Conservation (phyloP, 305 asterid species). For the Salvia sclarea region DNA sequence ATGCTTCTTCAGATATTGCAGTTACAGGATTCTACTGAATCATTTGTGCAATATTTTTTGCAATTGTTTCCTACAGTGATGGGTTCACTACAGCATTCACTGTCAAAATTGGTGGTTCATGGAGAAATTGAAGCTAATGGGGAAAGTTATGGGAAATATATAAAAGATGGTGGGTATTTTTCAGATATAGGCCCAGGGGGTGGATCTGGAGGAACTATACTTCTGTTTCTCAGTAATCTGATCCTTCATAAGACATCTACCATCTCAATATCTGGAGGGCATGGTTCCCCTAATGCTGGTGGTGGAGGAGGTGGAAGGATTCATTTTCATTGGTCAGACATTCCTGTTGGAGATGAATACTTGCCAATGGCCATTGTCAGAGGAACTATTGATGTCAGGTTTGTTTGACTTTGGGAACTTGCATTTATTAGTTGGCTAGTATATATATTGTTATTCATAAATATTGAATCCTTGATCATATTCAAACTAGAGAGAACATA, state of each 20-base stretch:
- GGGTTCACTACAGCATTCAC: slow-evolving; percentile 81
- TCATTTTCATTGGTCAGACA: slow-evolving; percentile 91
- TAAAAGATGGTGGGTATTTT: slow-evolving; percentile 40
- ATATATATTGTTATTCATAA: background rate
- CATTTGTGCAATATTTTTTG: slow-evolving; percentile 23
- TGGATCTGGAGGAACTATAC: slow-evolving; percentile 94
- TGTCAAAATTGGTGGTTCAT: slow-evolving; percentile 57
- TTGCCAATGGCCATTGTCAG: slow-evolving; percentile 60
- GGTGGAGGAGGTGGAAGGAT: slow-evolving; percentile 97
- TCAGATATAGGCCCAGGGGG: slow-evolving; percentile 75
- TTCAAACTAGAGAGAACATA: background rate
- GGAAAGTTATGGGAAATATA: slow-evolving; percentile 61
- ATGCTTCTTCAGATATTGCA: background rate
- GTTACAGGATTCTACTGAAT: slow-evolving; percentile 7
- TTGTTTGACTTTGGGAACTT: slow-evolving; percentile 37
- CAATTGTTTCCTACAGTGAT: slow-evolving; percentile 55
- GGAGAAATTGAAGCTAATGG: slow-evolving; percentile 82
- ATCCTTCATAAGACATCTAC: slow-evolving; percentile 48
- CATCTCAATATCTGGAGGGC: slow-evolving; percentile 77
- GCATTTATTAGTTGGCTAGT: background rate
- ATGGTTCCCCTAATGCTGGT: slow-evolving; percentile 74
- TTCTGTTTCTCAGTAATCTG: slow-evolving; percentile 67
- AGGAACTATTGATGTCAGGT: slow-evolving; percentile 71
- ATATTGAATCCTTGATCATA: slow-evolving; percentile 11
- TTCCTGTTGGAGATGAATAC: slow-evolving; percentile 71